Conservation (phyloP, 257 asterid species). For the Cinchona pubescens region DNA sequence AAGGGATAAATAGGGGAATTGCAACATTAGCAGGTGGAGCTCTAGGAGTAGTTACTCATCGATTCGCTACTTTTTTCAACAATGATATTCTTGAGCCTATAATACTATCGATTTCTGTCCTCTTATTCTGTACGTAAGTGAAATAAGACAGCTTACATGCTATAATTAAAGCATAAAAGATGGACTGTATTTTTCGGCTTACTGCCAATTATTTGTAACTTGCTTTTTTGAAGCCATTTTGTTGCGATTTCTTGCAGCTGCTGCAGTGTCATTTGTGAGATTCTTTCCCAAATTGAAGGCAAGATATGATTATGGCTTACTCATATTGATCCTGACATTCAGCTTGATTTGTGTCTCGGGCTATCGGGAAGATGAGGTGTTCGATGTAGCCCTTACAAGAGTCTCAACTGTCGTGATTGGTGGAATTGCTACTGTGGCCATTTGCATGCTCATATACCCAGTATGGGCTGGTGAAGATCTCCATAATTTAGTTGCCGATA, state of each 20-base stretch:
- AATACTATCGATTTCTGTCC: slow-evolving; percentile 35
- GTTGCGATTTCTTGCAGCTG: slow-evolving; percentile 37
- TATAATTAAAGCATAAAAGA: background rate
- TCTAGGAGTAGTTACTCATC: slow-evolving; percentile 47
- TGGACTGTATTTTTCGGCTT: too few relatives aligned
- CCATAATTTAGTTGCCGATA: slow-evolving; percentile 49
- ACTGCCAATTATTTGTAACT: too few relatives aligned
- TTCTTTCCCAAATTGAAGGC: slow-evolving; percentile 60
- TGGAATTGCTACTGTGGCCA: slow-evolving; percentile 33
- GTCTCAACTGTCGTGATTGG: slow-evolving; percentile 64
- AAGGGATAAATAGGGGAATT: slow-evolving; percentile 51
- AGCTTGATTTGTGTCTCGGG: slow-evolving; percentile 61
- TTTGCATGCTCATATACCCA: slow-evolving; percentile 49
- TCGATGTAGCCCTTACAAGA: slow-evolving; percentile 43
- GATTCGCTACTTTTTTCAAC: slow-evolving; percentile 38
- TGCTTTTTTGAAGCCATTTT: background rate
- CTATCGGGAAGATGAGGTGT: slow-evolving; percentile 49
- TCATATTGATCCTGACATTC: slow-evolving; percentile 60
- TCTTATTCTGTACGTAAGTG: slow-evolving; percentile 46
- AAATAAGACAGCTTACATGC: background rate
- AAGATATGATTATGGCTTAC: slow-evolving; percentile 67
- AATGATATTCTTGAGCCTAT: slow-evolving; percentile 31
- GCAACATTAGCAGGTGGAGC: slow-evolving; percentile 48
- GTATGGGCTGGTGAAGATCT: slow-evolving; percentile 84
- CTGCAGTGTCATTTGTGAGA: slow-evolving; percentile 42